Conservation (phyloP, 768 basidiomycete genomes). For the Mrakia blollopis region DNA sequence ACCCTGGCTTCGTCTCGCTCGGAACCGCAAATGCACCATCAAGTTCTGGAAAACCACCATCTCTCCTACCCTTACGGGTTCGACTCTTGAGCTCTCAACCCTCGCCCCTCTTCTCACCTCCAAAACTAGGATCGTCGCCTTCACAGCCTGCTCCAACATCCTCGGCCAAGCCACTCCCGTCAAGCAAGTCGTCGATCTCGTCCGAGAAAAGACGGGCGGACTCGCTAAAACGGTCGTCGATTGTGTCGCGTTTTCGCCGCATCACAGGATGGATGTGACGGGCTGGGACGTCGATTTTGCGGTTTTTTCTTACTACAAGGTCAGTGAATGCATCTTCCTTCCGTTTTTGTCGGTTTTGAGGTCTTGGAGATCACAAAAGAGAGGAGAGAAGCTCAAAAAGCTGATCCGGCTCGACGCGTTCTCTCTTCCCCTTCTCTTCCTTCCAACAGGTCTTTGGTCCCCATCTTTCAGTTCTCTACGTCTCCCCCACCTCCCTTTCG, state of each 20-base stretch:
- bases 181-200: constrained; percentile 54
- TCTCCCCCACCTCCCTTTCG: constrained; percentile 51
- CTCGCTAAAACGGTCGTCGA: constrained; percentile 66
- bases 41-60: constrained; percentile 56
- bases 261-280: constrained; percentile 63
- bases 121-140: constrained; percentile 67
- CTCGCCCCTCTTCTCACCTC: constrained; percentile 59
- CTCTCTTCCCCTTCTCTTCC: background rate
- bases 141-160: constrained; percentile 70
- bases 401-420: background rate
- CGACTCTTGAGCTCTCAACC: constrained; percentile 54
- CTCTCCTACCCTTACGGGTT: constrained; percentile 49
- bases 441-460: constrained; percentile 64
- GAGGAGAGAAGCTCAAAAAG: too few relatives aligned
- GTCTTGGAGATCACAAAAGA: background rate
- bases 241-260: constrained; percentile 74
- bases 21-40: constrained; percentile 53
- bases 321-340: constrained; percentile 42
- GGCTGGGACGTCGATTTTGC: constrained; percentile 74
- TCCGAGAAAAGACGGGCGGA: constrained; percentile 53
- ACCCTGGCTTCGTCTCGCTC: constrained; percentile 70
- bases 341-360: too few relatives aligned
- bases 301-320: constrained; percentile 73
- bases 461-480: constrained; percentile 64
- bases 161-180: constrained; percentile 64